Evolutionary conservation across 306 rosid species (phyloP).

Genomic region (Cicer bijugum): DNA sequence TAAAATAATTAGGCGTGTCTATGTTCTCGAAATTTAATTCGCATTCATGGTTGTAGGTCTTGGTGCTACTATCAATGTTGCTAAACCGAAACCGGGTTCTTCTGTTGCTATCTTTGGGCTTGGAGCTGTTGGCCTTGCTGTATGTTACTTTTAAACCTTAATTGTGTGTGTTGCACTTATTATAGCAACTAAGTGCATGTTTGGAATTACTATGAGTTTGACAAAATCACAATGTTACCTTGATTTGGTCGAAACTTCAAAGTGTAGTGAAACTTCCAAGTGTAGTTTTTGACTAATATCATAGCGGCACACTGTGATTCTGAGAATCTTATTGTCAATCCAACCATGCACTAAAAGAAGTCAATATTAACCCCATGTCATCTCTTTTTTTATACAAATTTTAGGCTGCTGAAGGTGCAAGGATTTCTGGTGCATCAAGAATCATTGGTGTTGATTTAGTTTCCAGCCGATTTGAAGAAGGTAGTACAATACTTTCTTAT

Average conservation of each 20-base stretch:
- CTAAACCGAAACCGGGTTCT: slow-evolving; percentile 80
- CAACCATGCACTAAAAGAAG: too few species aligned
- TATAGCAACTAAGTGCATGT: background rate
- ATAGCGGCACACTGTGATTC: too few species aligned
- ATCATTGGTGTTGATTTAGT: slow-evolving; percentile 89
- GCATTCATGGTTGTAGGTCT: slow-evolving; percentile 54
- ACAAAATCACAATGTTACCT: too few species aligned
- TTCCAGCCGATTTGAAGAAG: slow-evolving; percentile 71
- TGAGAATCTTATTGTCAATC: too few species aligned
- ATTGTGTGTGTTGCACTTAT: background rate
- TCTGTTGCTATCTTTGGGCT: slow-evolving; percentile 85
- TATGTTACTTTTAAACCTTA: slow-evolving; percentile 45
- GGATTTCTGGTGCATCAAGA: slow-evolving; percentile 75
- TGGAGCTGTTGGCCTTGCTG: slow-evolving; percentile 96
- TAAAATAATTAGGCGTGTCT: background rate
- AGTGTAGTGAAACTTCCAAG: too few species aligned
- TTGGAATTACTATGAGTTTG: too few species aligned
- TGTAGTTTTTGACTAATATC: too few species aligned
- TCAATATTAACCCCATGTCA: background rate
- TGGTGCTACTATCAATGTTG: slow-evolving; percentile 90
- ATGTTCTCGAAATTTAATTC: background rate
- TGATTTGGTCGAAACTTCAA: too few species aligned
- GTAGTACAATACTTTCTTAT: slow-evolving; percentile 55
- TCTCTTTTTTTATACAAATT: background rate
- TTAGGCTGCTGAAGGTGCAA: slow-evolving; percentile 91